phyloP scores from a whole-genome alignment of 345 rosid species.

The Lepidium didymum region DNA sequence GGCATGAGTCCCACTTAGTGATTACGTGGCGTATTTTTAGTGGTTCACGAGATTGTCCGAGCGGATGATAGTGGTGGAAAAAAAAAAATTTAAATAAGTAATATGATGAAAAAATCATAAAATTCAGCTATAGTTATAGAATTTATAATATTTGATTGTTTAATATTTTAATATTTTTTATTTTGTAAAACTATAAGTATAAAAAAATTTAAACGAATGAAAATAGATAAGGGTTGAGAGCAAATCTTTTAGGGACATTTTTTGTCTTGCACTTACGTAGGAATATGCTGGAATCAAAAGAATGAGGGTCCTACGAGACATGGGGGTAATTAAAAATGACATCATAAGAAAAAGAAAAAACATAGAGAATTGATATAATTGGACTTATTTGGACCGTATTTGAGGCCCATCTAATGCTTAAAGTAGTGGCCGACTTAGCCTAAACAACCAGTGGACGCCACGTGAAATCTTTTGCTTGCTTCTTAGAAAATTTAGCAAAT shows the following conservation, averaged over 20 bases:
- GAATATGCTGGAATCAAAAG: slow-evolving; percentile 22
- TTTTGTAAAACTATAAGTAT: too few species aligned
- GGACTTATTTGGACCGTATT: background rate
- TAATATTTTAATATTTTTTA: too few species aligned
- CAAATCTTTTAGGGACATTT: too few species aligned
- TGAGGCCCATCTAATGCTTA: background rate
- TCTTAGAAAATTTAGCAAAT: background rate
- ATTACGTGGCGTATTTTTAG: background rate
- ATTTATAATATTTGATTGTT: too few species aligned
- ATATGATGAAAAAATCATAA: too few species aligned
- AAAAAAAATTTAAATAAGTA: too few species aligned
- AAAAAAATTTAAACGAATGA: too few species aligned
- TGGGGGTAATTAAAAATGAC: slow-evolving; percentile 12
- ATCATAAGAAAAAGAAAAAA: background rate
- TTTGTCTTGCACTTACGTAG: too few species aligned
- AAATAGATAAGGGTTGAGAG: too few species aligned
- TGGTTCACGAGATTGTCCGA: slow-evolving; percentile 20
- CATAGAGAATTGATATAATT: background rate
- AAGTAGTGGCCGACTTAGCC: slow-evolving; percentile 8
- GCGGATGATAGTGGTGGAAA: too few species aligned
- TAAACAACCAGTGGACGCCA: background rate
- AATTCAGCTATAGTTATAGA: too few species aligned
- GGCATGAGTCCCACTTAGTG: background rate
- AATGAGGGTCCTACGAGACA: slow-evolving; percentile 15
- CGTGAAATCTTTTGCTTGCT: background rate